phyloP scores from a whole-genome alignment of 306 rosid genomes.

The Gastrolobium bilobum region DNA sequence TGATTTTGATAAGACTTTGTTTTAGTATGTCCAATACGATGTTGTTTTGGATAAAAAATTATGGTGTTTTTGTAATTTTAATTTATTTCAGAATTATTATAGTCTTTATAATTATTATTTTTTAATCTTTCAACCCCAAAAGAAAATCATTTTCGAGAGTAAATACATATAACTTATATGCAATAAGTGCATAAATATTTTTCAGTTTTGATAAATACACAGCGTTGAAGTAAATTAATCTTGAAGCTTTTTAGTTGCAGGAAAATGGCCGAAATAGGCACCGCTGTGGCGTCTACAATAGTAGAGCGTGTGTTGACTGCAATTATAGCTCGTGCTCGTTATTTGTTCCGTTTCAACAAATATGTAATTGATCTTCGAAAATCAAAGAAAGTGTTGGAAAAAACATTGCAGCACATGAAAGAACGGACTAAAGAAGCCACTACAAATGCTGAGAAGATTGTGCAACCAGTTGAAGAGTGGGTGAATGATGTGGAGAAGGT shows the following conservation, averaged over 20 bases:
- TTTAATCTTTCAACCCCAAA: too few species aligned
- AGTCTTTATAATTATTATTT: too few species aligned
- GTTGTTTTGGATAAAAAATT: too few species aligned
- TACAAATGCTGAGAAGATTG: slow-evolving; percentile 29
- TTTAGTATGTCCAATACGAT: too few species aligned
- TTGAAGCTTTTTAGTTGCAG: not conserved
- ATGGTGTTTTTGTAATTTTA: too few species aligned
- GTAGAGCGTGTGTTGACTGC: slow-evolving; percentile 22
- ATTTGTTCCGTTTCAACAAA: not conserved
- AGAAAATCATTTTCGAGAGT: too few species aligned
- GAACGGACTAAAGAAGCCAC: slow-evolving; percentile 12
- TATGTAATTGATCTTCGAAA: slow-evolving; percentile 4
- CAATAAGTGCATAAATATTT: not conserved
- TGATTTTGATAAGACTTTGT: not conserved
- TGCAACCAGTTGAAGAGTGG: slow-evolving; percentile 34
- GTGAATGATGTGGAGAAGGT: slow-evolving; percentile 1
- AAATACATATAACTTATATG: too few species aligned
- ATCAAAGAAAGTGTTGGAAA: slow-evolving; percentile 16
- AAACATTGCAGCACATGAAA: slow-evolving; percentile 1
- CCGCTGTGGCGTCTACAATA: not conserved
- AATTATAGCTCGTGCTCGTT: not conserved
- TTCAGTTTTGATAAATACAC: not conserved
- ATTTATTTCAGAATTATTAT: too few species aligned
- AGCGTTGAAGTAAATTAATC: not conserved
- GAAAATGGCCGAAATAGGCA: slow-evolving; percentile 17